A percentile compares a stretch with the other conserved stretches of the same genome.
These are phyloP conservation scores for Cupressus sempervirens DNA, from an alignment of 75 land plant species.

Conservation along the genomic window DNA sequence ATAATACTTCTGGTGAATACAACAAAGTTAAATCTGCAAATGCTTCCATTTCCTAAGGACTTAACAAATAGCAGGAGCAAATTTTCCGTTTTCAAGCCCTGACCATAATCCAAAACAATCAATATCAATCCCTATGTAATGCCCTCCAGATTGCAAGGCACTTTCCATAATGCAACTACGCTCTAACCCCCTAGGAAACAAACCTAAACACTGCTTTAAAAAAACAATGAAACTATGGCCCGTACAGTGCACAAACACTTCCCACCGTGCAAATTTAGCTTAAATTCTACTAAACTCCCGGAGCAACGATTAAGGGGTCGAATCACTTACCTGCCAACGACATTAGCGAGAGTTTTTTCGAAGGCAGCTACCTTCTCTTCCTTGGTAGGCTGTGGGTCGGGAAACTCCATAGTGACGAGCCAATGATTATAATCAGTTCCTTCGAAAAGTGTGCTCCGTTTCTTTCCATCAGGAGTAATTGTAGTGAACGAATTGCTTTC, in stretches of 20 bases:
- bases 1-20: no score
- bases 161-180: no score
- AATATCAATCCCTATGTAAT: no score
- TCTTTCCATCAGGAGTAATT: background rate
- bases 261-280: background rate
- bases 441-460: background rate
- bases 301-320: background rate
- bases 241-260: background rate
- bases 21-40: no score
- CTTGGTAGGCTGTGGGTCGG: background rate
- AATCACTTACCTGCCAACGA: background rate
- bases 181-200: no score
- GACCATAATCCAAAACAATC: no score
- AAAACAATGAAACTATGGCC: background rate
- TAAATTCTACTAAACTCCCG: background rate
- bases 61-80: no score
- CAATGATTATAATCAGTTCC: slow-evolving; percentile 6
- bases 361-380: slow-evolving; percentile 5
- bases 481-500: no score
- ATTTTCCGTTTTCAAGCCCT: no score
- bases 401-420: slow-evolving; percentile 3
- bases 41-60: no score
- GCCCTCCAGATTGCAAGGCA: no score
- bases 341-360: background rate
- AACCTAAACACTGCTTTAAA: no score